Evolutionary conservation across 768 basidiomycete species (phyloP).

Genomic region (Pisolithus microcarpus): DNA sequence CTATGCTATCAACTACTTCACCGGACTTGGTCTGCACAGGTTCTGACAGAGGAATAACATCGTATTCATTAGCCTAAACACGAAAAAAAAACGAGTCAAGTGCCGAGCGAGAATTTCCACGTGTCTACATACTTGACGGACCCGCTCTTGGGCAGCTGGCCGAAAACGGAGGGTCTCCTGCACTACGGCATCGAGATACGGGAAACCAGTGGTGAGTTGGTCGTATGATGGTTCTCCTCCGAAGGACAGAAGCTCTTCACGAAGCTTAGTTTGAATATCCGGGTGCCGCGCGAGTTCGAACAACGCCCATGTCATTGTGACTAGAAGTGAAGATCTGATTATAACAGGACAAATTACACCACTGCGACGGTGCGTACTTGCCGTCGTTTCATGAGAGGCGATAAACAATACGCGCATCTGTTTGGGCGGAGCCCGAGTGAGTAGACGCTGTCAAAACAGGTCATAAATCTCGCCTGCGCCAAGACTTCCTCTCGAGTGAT

Average conservation of each 20-base stretch:
- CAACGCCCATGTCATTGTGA: slow-evolving; percentile 39
- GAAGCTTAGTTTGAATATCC: slow-evolving; percentile 40
- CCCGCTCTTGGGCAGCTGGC: slow-evolving; percentile 25
- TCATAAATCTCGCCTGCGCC: slow-evolving; percentile 7
- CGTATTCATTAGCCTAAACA: slow-evolving; percentile 41
- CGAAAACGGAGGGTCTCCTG: slow-evolving; percentile 41
- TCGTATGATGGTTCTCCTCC: slow-evolving; percentile 46
- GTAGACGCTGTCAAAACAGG: neutral
- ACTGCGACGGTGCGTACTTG: slow-evolving; percentile 6
- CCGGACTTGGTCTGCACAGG: slow-evolving; percentile 41
- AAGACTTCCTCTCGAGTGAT: slow-evolving; percentile 25
- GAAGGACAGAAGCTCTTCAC: slow-evolving; percentile 43
- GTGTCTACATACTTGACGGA: slow-evolving; percentile 8
- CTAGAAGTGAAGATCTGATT: neutral
- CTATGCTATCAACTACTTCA: slow-evolving; percentile 31
- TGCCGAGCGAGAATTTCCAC: neutral
- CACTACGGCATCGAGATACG: slow-evolving; percentile 47
- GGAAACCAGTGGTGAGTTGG: slow-evolving; percentile 40
- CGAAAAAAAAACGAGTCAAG: neutral
- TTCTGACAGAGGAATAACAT: slow-evolving; percentile 47
- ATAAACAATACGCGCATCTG: slow-evolving; percentile 14
- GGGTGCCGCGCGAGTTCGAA: slow-evolving; percentile 44
- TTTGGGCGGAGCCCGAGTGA: neutral
- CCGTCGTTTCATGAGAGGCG: slow-evolving; percentile 17
- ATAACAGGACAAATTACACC: too few relatives aligned